A percentile compares a stretch with the other conserved stretches of the same genome.
phyloP scores from a whole-genome alignment of 2,329 filamentous ascomycete species.

The Xylaria sp. region DNA sequence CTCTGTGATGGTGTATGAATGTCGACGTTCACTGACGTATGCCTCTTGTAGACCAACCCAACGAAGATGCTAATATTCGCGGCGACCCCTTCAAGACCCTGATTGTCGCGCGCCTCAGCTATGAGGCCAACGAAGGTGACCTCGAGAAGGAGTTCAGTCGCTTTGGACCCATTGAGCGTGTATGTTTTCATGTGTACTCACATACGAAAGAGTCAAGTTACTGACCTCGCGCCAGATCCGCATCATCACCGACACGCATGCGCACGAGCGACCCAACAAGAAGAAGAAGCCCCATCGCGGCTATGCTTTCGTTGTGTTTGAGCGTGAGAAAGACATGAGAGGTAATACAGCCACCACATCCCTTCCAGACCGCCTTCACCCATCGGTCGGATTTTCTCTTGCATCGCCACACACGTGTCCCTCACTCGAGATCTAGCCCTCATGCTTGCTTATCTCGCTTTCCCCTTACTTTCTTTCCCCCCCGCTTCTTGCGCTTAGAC shows the following conservation, averaged over 20 bases:
- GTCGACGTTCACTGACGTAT: not conserved
- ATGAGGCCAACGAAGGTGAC: constrained; percentile 83
- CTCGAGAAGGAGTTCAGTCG: constrained; percentile 89
- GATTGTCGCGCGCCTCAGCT: constrained; percentile 84
- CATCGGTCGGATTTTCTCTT: constrained; percentile 21
- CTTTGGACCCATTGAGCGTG: constrained; percentile 89
- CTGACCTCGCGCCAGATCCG: constrained; percentile 59
- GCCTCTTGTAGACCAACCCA: constrained; percentile 62
- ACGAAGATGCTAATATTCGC: constrained; percentile 79
- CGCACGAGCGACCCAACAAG: constrained; percentile 64
- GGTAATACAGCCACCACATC: constrained; percentile 61
- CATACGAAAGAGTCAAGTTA: not conserved
- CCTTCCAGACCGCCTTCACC: constrained; percentile 31
- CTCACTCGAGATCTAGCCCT: constrained; percentile 50
- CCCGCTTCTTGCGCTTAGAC: constrained; percentile 11
- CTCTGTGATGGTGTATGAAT: not conserved
- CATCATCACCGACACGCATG: constrained; percentile 72
- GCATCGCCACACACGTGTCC: constrained; percentile 31
- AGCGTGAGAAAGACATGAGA: constrained; percentile 98
- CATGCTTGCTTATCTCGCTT: constrained; percentile 51
- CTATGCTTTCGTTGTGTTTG: constrained; percentile 95
- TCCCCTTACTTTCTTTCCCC: constrained; percentile 5
- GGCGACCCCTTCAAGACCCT: constrained; percentile 94
- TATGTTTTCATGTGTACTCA: constrained; percentile 39
- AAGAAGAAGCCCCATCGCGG: constrained; percentile 78